Evolutionary conservation across 2,329 filamentous ascomycete species (phyloP), one percentile per base, ranked within the genome.

Genomic region (Trichoderma polysporum): DNA sequence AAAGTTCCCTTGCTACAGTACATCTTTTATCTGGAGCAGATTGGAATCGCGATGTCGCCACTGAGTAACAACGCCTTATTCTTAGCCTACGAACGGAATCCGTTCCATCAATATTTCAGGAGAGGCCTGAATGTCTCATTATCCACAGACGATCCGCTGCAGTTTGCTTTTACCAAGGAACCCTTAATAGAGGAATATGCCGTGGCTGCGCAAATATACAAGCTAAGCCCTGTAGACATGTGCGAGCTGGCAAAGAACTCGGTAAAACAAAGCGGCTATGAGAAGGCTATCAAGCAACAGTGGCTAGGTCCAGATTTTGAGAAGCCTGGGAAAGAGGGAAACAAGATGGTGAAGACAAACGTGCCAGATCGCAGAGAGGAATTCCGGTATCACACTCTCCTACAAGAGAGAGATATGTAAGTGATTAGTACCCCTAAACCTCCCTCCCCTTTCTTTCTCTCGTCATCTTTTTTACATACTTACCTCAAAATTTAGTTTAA

Each of bases 21-120:
- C 98, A 99, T 98, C 59, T 99, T 97, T 81, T 99, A 99, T 74
- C 87, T 99, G 22, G 94, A 99, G 75, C 94, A 98, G 76, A 97
- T 99, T 69, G 95, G 95, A 67, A 95, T 99, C 70, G 95, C 95
- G 69, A 99, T 99, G 95, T 98, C 94, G n/a, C 95, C 95, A 2
- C 85, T 99, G 53, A 97, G 93, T 78, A 99, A 99, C 82, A 99
- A 99, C 73, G 95, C 95, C 0, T 81, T 99, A 35, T 99, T 99
- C 81, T 82, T 99, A 61, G 93, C 94, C 1, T 98, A 99, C 75
- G 95, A 99, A 78, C 89, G 96, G 68, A 99, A 99, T 73, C 95
- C 95, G 0, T 99, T 97, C 80, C 85, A 97, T 72, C 92, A 91
- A 74, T 99, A 99, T 79, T 99, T 99, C 83, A 91, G 92, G 75